These are phyloP conservation scores for Phragmites australis DNA, from an alignment of 176 grass and related monocot genomes.

Conservation along the genomic window DNA sequence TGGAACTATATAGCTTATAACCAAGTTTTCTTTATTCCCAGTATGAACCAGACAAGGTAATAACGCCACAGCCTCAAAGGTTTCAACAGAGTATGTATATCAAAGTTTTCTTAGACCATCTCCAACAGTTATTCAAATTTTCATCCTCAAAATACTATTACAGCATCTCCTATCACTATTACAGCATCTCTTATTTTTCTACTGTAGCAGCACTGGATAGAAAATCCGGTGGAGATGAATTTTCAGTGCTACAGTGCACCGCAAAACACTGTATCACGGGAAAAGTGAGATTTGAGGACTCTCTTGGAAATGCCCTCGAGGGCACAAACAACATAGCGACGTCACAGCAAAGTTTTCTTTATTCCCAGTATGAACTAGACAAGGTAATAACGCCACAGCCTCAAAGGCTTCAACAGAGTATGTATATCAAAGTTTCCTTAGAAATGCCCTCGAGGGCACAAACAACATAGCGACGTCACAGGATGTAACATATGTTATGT, in stretches of 20 bases:
- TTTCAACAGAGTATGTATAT: not conserved
- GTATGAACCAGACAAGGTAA: slow-evolving; percentile 4
- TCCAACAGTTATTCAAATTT: no score
- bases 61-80: not conserved
- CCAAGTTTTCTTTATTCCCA: not conserved
- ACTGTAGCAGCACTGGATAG: no score
- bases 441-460: not conserved
- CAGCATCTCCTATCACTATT: no score
- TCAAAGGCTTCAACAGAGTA: not conserved
- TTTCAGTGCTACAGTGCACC: no score
- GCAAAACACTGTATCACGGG: no score
- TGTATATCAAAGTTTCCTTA: not conserved
- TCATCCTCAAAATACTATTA: no score
- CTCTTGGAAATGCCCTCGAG: not conserved
- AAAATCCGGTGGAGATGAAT: no score
- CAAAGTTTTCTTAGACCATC: not conserved
- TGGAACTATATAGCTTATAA: not conserved
- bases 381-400: not conserved
- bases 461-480: not conserved
- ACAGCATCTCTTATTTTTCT: no score
- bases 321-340: not conserved
- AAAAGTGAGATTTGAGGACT: no score
- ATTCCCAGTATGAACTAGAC: slow-evolving; percentile 3
- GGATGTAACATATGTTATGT: not conserved
- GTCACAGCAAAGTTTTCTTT: not conserved